Conservation (phyloP, 1,284 basidiomycete genomes). For the Cryptococcus floricola region DNA sequence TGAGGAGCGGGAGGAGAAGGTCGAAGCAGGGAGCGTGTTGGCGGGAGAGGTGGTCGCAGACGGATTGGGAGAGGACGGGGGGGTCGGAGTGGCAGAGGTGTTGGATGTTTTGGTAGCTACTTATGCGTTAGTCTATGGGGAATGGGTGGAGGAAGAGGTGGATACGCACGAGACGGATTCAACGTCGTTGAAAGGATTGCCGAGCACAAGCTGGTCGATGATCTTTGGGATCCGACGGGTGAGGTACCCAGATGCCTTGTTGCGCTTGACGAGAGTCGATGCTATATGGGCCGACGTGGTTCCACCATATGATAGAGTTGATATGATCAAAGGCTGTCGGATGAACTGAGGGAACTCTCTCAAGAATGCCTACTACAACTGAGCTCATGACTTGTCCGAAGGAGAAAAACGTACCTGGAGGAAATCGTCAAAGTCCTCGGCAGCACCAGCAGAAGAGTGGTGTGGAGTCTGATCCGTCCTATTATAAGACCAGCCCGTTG, state of each 20-base stretch:
- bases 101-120: constrained; percentile 6
- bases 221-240: constrained; percentile 7
- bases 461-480: constrained; percentile 2
- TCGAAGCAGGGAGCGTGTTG: constrained; percentile 6
- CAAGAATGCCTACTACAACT: not conserved
- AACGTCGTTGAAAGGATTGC: constrained; percentile 14
- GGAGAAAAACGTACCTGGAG: constrained; percentile 3
- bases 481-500: constrained; percentile 15
- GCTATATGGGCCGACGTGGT: constrained; percentile 10
- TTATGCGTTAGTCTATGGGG: too few species aligned
- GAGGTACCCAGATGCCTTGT: not conserved
- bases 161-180: constrained; percentile 6
- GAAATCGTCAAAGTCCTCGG: constrained; percentile 14
- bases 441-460: constrained; percentile 7
- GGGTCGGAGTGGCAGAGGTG: constrained; percentile 6
- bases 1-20: constrained; percentile 1
- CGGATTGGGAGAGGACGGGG: not conserved
- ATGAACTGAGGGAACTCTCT: not conserved
- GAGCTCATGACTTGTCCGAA: not conserved
- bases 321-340: constrained; percentile 12
- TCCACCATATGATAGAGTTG: constrained; percentile 15
- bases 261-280: constrained; percentile 3
- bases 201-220: constrained; percentile 15
- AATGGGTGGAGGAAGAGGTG: too few species aligned
- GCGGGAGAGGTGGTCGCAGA: constrained; percentile 1